Evolutionary conservation across 2,329 filamentous ascomycete genomes (phyloP), one percentile per base, ranked within the genome.

Genomic region (Clarireedia paspali): DNA sequence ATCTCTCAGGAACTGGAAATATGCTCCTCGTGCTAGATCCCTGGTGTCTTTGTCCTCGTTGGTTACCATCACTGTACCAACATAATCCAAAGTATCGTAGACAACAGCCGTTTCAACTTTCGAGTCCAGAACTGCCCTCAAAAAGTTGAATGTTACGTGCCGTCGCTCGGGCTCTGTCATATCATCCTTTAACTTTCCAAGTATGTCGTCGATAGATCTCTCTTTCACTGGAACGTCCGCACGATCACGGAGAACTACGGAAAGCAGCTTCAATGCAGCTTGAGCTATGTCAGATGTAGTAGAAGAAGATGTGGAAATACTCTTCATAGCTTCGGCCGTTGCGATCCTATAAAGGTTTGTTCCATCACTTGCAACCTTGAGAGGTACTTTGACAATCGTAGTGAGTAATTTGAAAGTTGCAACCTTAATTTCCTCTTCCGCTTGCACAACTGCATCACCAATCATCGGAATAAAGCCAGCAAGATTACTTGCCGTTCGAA

Each of bases 121-220:
- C 17, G 91, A 83, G 53, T 89, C 87, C 67, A 99, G 81, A 26
- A 97, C 84, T 0, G 90, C 88, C 44, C 91, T 87, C 57, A 99
- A 74, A 71, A 99, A 97, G 67, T 89, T 95, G 75, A 99, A 99
- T 0, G 90, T 94, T 44, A 96, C 83, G 63, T 95, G 91, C 60
- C 96, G 89, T 59, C 91, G 86, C 62, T 96, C 86, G 4, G 92
- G 91, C 68, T 97, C 90, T 30, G 95, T 95, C 48, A 99, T 80
- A 66, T 97, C 92, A 27, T 91, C 85, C 64, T 91, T 88, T 51
- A 97, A 76, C 57, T 89, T 88, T 59, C 84, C 83, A 4, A 97
- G 81, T 2, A 99, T 75, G 70, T 90, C 86, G 46, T 94, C 90
- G 20, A 97, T 75, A 45, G 91, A 87, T 3, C 83, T 83, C 62